Base-by-base conservation (phyloP, 768 basidiomycete genomes). In the Lactifluus hygrophoroides region DNA sequence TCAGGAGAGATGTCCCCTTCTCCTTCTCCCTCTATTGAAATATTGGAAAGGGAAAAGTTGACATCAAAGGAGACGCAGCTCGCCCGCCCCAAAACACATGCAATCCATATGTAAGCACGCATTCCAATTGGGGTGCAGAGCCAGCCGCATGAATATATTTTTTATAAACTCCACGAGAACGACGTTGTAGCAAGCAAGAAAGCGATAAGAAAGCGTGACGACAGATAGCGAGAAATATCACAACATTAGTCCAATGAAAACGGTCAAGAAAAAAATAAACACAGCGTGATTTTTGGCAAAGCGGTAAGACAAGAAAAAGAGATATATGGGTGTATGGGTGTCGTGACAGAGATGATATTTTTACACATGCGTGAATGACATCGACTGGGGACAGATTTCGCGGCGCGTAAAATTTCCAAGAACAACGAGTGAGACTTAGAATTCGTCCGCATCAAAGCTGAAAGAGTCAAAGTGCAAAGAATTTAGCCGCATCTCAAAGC, bases 401-500 rank as follows among this genome's bases (percentile, higher is more conserved):
- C 44, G 43, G 34, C 46, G 48, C 19, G 51, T 48, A 38, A n/a
- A n/a, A n/a, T 21, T 44, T 23, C 28, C 42, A 43, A 51, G 17
- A 30, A 27, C 16, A 13, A 57, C n/a, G n/a, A n/a, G n/a, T n/a
- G 38, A 69, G 63, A 52, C 30, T 53, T 69, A 60, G 67, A 86
- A 84, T 40, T 74, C 75, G 62, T 83, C 80, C 25, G 77, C 75
- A 67, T 88, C 84, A 55, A 88, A 85, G 53, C 83, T 85, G 45
- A 88, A 64, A 1, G 79, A 75, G 62, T 88, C 86, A 67, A 88
- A 88, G 67, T 86, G 84, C 54, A 88, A 73, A 32, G 86, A 86
- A 66, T 86, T 83, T 14, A 88, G 79, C 37, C 71, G 74, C 84
- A 86, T 82, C 73, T 88, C 83, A 50, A 83, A 71, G 60, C 77